Evolutionary conservation across 2,329 filamentous ascomycete genomes (phyloP), one percentile per base, ranked within the genome.

Genomic region (Neofusicoccum kwambonambiense): DNA sequence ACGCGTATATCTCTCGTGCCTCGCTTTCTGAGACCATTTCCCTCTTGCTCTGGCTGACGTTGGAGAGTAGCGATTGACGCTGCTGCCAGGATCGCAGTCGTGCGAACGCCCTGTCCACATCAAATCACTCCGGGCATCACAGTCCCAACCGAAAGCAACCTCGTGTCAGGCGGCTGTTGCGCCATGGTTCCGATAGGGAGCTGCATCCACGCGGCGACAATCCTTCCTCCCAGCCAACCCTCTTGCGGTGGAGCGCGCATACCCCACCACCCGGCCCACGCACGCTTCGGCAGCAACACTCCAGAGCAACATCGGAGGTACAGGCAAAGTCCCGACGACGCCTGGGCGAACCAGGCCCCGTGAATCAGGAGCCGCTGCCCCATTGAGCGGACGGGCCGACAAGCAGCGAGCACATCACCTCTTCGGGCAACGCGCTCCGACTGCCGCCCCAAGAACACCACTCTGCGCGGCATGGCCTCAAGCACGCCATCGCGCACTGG

Each of bases 11-110:
- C 4, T 69, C 72, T 17, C 72, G 70, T 1, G 77, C 76, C 69
- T 78, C 76, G 34, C 67, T 34, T 71, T 78, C 76, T 22, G 74
- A 71, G 3, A 75, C 71, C 76, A 78, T 79, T 27, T 70, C 31
- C 13, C 50, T 22, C n/a, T 19, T 6, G 7, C 34, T 52, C 6
- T 17, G 50, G 13, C 31, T 51, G 34, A 9, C 19, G 50, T 11
- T 11, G 34, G 6, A 7, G 9, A 17, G 27, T 37, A 17, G 19
- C 12, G 13, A 34, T n/a, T 51, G 47, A 17, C 7, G 22, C 2
- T 51, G 27, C 12, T 31, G 13, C 22, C 22, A 22, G 22, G 22
- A 22, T 22, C 22, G 22, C 22, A 22, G 22, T 22, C 22, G 17
- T 45, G 7, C 42, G 39, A 41, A 31, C 27, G 27, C 27, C 4